Conservation (phyloP, 257 asterid species). For the Solanum lignicaule region DNA sequence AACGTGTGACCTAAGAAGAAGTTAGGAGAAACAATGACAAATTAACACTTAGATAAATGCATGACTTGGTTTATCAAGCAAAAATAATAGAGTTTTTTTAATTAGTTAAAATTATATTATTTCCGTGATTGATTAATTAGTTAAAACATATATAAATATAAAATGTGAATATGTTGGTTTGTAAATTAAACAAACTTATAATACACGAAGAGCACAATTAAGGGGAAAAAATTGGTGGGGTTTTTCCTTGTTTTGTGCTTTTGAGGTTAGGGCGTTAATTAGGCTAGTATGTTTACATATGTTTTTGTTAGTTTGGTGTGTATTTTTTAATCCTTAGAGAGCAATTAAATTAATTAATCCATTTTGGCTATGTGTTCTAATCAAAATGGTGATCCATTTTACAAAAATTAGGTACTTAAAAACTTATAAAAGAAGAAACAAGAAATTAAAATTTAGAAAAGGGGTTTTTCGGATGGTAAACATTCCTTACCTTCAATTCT, state of each 20-base stretch:
- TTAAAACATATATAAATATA: background rate
- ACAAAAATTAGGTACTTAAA: background rate
- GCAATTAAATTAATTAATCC: background rate
- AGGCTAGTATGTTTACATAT: background rate
- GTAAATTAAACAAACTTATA: background rate
- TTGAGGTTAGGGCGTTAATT: background rate
- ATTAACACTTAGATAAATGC: background rate
- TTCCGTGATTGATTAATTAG: background rate
- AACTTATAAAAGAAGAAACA: background rate
- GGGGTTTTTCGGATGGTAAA: background rate
- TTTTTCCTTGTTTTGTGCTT: background rate
- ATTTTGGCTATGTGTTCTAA: background rate
- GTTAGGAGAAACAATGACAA: slow-evolving; percentile 26
- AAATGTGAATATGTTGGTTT: background rate
- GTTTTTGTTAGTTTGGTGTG: background rate
- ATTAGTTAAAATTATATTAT: background rate
- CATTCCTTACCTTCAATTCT: accelerated
- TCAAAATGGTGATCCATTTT: background rate
- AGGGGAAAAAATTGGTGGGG: background rate
- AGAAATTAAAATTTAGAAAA: background rate
- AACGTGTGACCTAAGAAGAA: slow-evolving; percentile 17
- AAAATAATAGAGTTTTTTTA: background rate
- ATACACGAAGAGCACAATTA: background rate
- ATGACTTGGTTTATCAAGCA: background rate
- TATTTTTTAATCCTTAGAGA: background rate